A percentile compares a stretch with the other conserved stretches of the same genome.
Evolutionary conservation across 768 basidiomycete genomes (phyloP).

Genomic region (Brasilioporus rufonigricans): DNA sequence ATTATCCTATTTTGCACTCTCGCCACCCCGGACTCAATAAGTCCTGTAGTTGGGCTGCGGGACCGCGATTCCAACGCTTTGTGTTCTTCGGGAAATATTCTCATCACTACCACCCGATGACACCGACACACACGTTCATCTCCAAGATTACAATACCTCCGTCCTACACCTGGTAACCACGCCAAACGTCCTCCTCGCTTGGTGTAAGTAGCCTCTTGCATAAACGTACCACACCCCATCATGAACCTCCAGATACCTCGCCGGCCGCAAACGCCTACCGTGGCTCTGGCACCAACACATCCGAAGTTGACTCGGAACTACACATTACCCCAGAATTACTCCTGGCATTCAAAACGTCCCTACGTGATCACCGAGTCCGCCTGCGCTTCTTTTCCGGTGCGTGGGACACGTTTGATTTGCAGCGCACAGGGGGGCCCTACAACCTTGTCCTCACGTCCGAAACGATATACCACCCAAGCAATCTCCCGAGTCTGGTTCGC

Average conservation of each 20-base stretch:
- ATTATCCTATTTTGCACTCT: background rate
- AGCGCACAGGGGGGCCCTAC: constrained; percentile 41
- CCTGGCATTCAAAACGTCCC: constrained; percentile 58
- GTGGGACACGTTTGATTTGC: constrained; percentile 60
- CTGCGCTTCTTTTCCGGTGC: constrained; percentile 80
- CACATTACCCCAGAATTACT: constrained; percentile 64
- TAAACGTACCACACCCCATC: background rate
- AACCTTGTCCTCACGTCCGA: constrained; percentile 86
- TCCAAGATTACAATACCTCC: constrained; percentile 90
- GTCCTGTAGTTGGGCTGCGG: constrained; percentile 81
- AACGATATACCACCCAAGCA: constrained; percentile 80
- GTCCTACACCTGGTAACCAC: constrained; percentile 78
- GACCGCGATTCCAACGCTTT: constrained; percentile 81
- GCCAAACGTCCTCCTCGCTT: constrained; percentile 74
- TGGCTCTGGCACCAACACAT: constrained; percentile 23
- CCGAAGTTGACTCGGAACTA: constrained; percentile 48
- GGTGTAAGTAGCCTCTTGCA: constrained; percentile 57
- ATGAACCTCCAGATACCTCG: constrained; percentile 52
- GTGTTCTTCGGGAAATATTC: constrained; percentile 64
- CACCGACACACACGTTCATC: constrained; percentile 54
- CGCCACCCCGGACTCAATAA: background rate
- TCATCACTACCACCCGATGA: constrained; percentile 23
- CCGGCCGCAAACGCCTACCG: constrained; percentile 52
- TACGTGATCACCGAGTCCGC: constrained; percentile 51
- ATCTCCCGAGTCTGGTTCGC: constrained; percentile 56